phyloP scores from a whole-genome alignment of 768 basidiomycete genomes.

The Amanita polypyramis region DNA sequence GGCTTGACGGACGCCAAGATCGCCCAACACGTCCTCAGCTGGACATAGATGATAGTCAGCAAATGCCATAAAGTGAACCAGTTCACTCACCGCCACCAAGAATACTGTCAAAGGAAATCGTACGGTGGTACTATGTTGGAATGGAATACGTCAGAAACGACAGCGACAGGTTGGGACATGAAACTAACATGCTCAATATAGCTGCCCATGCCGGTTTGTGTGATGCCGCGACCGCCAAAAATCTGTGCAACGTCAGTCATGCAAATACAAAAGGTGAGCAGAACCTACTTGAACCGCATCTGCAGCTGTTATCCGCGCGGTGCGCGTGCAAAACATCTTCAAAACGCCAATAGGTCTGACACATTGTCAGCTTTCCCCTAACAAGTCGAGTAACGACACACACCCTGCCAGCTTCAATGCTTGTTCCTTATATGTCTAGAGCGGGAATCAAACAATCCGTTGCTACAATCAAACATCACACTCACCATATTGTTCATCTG shows the following conservation, averaged over 20 bases:
- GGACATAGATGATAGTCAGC: conserved; percentile 7
- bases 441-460: neutral
- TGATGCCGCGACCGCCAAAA: conserved; percentile 84
- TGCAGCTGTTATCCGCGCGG: conserved; percentile 54
- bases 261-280: neutral
- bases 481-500: conserved; percentile 80
- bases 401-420: conserved; percentile 67
- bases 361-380: conserved; percentile 4
- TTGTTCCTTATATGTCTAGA: conserved; percentile 62
- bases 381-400: conserved; percentile 13
- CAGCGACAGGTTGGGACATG: conserved; percentile 3
- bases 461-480: neutral
- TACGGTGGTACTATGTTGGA: conserved; percentile 47
- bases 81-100: conserved; percentile 49
- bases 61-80: neutral
- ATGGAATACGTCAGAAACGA: conserved; percentile 14
- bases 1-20: conserved; percentile 76
- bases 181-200: conserved; percentile 53
- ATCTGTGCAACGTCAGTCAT: conserved; percentile 27
- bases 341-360: conserved; percentile 55
- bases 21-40: conserved; percentile 74
- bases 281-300: conserved; percentile 52
- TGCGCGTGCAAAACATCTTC: conserved; percentile 57
- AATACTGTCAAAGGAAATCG: conserved; percentile 53
- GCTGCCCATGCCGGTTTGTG: conserved; percentile 64